phyloP scores from a whole-genome alignment of 2,329 filamentous ascomycete genomes.

The Aureobasidium sp. region DNA sequence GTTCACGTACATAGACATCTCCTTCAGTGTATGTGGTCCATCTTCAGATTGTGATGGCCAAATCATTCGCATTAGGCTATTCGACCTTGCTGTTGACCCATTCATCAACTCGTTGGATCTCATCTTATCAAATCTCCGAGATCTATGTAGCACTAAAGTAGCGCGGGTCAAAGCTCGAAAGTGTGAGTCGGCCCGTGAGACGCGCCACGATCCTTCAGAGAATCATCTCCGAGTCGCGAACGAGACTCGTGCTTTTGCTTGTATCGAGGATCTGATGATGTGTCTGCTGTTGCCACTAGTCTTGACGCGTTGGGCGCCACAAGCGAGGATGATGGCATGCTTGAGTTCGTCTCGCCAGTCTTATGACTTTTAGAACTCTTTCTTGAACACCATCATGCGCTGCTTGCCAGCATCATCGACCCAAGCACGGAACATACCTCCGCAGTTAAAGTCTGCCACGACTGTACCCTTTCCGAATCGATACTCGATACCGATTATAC shows the following conservation, averaged over 20 bases:
- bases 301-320: neutral
- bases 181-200: neutral
- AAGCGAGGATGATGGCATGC: neutral
- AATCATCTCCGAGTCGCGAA: neutral
- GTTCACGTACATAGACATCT: neutral
- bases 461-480: slow-evolving; percentile 44
- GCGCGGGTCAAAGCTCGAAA: neutral
- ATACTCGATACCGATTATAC: slow-evolving; percentile 73
- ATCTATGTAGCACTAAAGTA: neutral
- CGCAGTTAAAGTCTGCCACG: slow-evolving; percentile 74
- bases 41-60: no score
- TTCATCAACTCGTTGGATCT: neutral
- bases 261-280: neutral
- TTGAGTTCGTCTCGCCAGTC: neutral
- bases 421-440: slow-evolving; percentile 81
- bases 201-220: neutral
- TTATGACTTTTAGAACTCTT: slow-evolving; percentile 19
- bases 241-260: neutral
- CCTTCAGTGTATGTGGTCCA: no score
- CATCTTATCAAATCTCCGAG: slow-evolving; percentile 8
- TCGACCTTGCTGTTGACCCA: neutral
- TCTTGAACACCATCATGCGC: slow-evolving; percentile 51
- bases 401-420: slow-evolving; percentile 53
- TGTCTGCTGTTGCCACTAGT: neutral
- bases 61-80: neutral